A percentile compares a stretch with the other conserved stretches of the same genome.
Evolutionary conservation across 768 basidiomycete species (phyloP).

Genomic region (Leucosporidium creatinivorum): DNA sequence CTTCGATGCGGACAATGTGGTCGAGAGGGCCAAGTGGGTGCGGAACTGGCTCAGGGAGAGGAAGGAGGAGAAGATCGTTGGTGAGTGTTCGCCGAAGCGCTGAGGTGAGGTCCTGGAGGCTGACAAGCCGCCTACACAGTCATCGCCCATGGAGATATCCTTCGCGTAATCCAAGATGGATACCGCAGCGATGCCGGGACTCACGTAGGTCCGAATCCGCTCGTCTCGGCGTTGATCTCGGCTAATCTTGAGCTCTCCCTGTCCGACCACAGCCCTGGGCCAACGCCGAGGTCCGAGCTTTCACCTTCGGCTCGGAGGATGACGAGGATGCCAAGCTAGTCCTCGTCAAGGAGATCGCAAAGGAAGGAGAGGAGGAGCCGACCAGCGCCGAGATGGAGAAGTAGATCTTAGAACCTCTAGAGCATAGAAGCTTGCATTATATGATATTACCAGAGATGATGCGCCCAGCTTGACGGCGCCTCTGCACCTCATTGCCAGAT

Average conservation of each 20-base stretch:
- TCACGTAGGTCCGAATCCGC: background rate
- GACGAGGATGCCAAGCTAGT: conserved; percentile 37
- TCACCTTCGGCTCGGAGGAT: conserved; percentile 34
- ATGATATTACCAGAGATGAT: no score
- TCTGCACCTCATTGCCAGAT: no score
- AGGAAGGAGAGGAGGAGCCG: conserved; percentile 32
- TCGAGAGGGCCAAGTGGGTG: conserved; percentile 30
- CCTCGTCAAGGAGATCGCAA: conserved; percentile 24
- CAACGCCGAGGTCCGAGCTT: conserved; percentile 40
- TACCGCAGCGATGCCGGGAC: conserved; percentile 18
- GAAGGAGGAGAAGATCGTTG: conserved; percentile 40
- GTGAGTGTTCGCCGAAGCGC: background rate
- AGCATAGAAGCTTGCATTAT: no score
- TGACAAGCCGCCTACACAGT: conserved; percentile 15
- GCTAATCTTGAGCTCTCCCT: background rate
- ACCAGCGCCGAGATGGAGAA: conserved; percentile 14
- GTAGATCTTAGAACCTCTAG: no score
- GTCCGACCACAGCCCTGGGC: conserved; percentile 34
- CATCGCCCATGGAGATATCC: conserved; percentile 41
- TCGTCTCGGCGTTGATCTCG: background rate
- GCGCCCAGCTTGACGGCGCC: no score
- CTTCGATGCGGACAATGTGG: conserved; percentile 3
- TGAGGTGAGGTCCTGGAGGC: background rate
- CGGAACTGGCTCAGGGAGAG: conserved; percentile 38
- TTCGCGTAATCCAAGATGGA: conserved; percentile 17